phyloP scores from a whole-genome alignment of 2,329 filamentous ascomycete species.

The Cadophora sp. region DNA sequence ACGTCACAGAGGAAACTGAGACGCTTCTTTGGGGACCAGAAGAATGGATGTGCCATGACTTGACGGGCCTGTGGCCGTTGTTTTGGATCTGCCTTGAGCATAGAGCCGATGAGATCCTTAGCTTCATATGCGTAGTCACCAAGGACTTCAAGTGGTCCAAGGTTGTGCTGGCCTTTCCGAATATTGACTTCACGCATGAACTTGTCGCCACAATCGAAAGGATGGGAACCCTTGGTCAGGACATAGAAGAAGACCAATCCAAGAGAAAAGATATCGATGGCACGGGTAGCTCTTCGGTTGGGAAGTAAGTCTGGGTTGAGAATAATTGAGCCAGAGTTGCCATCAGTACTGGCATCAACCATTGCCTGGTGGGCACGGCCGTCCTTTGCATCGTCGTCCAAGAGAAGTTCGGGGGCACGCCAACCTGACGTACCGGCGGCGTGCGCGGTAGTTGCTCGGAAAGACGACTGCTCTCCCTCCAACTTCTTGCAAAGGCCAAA shows the following conservation, averaged over 20 bases:
- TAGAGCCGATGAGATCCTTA: constrained; percentile 82
- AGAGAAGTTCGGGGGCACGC: constrained; percentile 92
- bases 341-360: constrained; percentile 61
- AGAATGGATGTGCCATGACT: constrained; percentile 93
- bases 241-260: constrained; percentile 99
- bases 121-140: constrained; percentile 89
- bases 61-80: constrained; percentile 74
- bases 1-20: constrained; percentile 94
- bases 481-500: constrained; percentile 98
- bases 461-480: constrained; percentile 91
- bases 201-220: constrained; percentile 91
- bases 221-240: constrained; percentile 89
- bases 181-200: constrained; percentile 99
- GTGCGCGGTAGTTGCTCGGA: constrained; percentile 92
- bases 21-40: constrained; percentile 90
- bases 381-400: constrained; percentile 74
- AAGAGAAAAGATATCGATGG: constrained; percentile 97
- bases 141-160: constrained; percentile 74
- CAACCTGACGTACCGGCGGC: constrained; percentile 94
- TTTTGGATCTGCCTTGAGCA: constrained; percentile 67
- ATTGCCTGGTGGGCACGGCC: constrained; percentile 47
- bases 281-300: constrained; percentile 85
- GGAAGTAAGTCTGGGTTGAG: constrained; percentile 63
- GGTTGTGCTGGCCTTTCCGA: constrained; percentile 82
- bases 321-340: constrained; percentile 65